A percentile compares a stretch with the other conserved stretches of the same genome.
These are phyloP conservation scores for Grifola frondosa DNA, from an alignment of 1,284 basidiomycete genomes.

Conservation along the genomic window DNA sequence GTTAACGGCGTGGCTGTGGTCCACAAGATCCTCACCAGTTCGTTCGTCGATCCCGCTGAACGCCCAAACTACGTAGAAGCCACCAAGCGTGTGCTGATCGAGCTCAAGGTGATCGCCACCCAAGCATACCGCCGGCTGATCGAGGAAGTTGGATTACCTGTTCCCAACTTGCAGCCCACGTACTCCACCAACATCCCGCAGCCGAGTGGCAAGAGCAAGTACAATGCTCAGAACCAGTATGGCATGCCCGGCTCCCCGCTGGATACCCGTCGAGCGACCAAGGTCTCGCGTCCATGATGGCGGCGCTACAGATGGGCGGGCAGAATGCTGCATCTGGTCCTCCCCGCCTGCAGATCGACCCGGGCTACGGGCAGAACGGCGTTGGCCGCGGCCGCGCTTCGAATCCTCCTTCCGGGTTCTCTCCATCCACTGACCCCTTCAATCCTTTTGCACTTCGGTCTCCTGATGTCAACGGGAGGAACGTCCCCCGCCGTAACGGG, in stretches of 20 bases:
- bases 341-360: slow-evolving; percentile 70
- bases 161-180: slow-evolving; percentile 80
- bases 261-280: slow-evolving; percentile 80
- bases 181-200: slow-evolving; percentile 66
- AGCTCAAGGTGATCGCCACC: slow-evolving; percentile 85
- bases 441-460: slow-evolving; percentile 71
- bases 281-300: slow-evolving; percentile 85
- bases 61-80: slow-evolving; percentile 77
- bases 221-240: slow-evolving; percentile 53
- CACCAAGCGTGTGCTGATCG: slow-evolving; percentile 85
- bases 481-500: slow-evolving; percentile 52
- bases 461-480: slow-evolving; percentile 53
- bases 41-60: slow-evolving; percentile 73
- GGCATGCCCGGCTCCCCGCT: slow-evolving; percentile 72
- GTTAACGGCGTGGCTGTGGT: slow-evolving; percentile 94
- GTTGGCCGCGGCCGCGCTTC: slow-evolving; percentile 45
- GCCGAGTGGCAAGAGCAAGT: slow-evolving; percentile 60
- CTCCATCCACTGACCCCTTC: slow-evolving; percentile 69
- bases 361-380: slow-evolving; percentile 44
- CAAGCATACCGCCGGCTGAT: slow-evolving; percentile 93
- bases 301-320: slow-evolving; percentile 81
- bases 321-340: slow-evolving; percentile 80
- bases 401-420: slow-evolving; percentile 55
- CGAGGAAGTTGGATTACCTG: slow-evolving; percentile 90
- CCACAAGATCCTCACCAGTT: slow-evolving; percentile 88